These are phyloP conservation scores for Brassica balearica DNA, from an alignment of 441 rosid species.

Conservation along the genomic window DNA sequence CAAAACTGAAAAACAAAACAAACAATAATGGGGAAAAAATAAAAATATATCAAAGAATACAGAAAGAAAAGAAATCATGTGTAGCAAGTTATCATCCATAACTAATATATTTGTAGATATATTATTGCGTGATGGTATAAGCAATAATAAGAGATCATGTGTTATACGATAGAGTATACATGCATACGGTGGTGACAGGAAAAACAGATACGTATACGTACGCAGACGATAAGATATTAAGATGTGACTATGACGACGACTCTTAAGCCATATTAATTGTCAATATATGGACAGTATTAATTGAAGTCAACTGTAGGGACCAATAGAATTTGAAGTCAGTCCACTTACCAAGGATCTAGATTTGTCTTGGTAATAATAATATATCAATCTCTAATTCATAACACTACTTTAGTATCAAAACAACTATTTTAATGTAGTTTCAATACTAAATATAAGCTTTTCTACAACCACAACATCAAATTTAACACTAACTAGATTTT, in stretches of 20 bases:
- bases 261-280: background rate
- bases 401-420: no score
- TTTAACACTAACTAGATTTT: no score
- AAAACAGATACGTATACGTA: background rate
- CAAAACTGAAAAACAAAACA: background rate
- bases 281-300: background rate
- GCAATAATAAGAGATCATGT: constrained; percentile 11
- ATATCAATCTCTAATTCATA: no score
- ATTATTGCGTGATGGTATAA: background rate
- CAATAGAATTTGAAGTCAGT: background rate
- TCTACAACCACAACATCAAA: no score
- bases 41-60: background rate
- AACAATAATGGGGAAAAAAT: background rate
- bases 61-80: background rate
- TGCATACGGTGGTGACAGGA: background rate
- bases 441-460: no score
- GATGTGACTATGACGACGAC: background rate
- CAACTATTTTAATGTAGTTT: no score
- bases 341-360: background rate
- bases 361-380: background rate
- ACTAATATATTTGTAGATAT: background rate
- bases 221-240: background rate
- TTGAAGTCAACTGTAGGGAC: background rate
- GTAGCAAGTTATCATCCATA: background rate
- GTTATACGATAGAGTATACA: background rate